Evolutionary conservation across 345 rosid species (phyloP), one percentile per base, ranked within the genome.

Genomic region (Linum tenue): DNA sequence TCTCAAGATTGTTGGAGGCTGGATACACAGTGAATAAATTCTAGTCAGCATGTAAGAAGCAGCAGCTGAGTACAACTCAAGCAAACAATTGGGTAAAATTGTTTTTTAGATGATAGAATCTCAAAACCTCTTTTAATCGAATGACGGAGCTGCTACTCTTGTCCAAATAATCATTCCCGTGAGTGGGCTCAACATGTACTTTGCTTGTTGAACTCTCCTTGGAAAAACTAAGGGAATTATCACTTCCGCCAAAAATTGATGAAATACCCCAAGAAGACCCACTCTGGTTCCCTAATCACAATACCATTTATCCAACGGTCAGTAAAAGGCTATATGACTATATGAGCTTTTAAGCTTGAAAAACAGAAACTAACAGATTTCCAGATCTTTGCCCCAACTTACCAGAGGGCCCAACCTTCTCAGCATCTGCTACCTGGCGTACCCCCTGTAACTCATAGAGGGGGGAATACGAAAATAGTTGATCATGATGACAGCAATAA

Each of bases 181-280:
- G 60, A 58, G 14, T 12, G 64, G 57, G 35, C 56, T 59, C 77
- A 56, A 8, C 36, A 4, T 37, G 60, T 48, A 38, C 11, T 64
- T 1, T 39, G 58, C 44, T 70, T 1, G 69, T 56, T 31, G 60
- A 8, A 36, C 53, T 67, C 56, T 55, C 71, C 15, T 56, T 64
- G 31, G 73, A 35, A 14, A 73, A 63, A 37, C 11, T 9, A 16
- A 17, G 59, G 59, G 35, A 55, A 22, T 15, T 55, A 56, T 16
- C 62, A 70, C 3, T 74, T 72, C 72, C 68, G 14, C 76, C 69
- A 72, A 80, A 75, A 55, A 75, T 43, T 0, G 77, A 65, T 37
- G 79, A 43, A 65, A 72, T 64, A 14, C 66, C 64, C 84, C 79
- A 70, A 56, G 81, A 74, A 57, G 72, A 59, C 68, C 63, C 70